Conservation (phyloP, 768 basidiomycete species). For the Serendipita indica region DNA sequence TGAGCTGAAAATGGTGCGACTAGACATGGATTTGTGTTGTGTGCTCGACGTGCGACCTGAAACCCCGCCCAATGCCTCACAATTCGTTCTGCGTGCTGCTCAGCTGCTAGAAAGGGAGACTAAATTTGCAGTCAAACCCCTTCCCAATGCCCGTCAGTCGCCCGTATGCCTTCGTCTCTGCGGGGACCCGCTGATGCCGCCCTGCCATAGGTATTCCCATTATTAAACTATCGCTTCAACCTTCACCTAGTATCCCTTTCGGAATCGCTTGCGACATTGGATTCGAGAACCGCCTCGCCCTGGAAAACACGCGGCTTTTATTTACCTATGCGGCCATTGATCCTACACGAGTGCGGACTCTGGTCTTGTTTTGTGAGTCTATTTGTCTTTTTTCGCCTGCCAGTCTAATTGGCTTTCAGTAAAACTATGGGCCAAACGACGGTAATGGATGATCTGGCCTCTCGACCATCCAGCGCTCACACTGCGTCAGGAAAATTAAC, state of each 20-base stretch:
- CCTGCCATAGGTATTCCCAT: slow-evolving; percentile 54
- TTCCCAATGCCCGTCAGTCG: slow-evolving; percentile 67
- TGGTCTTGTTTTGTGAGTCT: slow-evolving; percentile 89
- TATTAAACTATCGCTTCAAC: slow-evolving; percentile 87
- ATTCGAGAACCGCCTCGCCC: slow-evolving; percentile 90
- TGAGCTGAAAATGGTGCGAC: not conserved
- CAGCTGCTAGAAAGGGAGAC: slow-evolving; percentile 90
- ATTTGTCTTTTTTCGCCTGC: slow-evolving; percentile 14
- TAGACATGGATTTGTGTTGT: slow-evolving; percentile 98
- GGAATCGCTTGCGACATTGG: slow-evolving; percentile 98
- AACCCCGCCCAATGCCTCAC: slow-evolving; percentile 57
- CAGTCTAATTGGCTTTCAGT: slow-evolving; percentile 33
- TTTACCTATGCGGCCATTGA: slow-evolving; percentile 98
- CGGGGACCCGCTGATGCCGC: not conserved
- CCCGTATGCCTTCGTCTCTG: not conserved
- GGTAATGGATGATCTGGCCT: slow-evolving; percentile 32
- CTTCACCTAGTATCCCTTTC: slow-evolving; percentile 60
- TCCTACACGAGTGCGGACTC: slow-evolving; percentile 77
- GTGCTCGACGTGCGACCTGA: slow-evolving; percentile 67
- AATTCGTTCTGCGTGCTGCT: slow-evolving; percentile 88
- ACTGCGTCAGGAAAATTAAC: slow-evolving; percentile 71
- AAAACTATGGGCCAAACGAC: slow-evolving; percentile 97
- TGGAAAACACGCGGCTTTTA: slow-evolving; percentile 91
- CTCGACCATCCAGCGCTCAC: slow-evolving; percentile 8
- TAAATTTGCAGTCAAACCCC: slow-evolving; percentile 88